phyloP scores from a whole-genome alignment of 2,329 filamentous ascomycete species.

The Trichoderma aggressivum region DNA sequence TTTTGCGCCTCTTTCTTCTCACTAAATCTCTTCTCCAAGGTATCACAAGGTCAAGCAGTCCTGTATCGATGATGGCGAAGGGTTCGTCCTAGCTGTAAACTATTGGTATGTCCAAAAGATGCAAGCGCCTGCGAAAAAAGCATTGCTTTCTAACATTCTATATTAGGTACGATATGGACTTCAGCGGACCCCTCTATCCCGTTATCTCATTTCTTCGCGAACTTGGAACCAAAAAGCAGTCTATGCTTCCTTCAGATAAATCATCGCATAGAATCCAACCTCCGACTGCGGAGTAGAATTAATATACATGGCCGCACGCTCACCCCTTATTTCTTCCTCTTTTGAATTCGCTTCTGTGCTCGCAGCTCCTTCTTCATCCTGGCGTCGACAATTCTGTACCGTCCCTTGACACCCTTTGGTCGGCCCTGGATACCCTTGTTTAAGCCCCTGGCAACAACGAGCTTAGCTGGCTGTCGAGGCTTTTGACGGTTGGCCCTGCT shows the following conservation, averaged over 20 bases:
- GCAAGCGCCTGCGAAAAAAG: not conserved
- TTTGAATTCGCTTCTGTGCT: constrained; percentile 73
- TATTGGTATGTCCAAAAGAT: constrained; percentile 61
- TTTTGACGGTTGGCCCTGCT: constrained; percentile 81
- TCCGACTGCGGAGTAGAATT: not conserved
- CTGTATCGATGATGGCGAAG: constrained; percentile 63
- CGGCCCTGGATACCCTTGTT: constrained; percentile 84
- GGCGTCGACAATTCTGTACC: constrained; percentile 95
- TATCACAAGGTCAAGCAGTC: constrained; percentile 79
- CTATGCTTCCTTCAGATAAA: not conserved
- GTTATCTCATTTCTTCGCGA: constrained; percentile 53
- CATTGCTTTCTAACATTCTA: not conserved
- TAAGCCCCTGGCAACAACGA: constrained; percentile 81
- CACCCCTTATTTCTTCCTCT: constrained; percentile 61
- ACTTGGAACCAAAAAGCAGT: constrained; percentile 23
- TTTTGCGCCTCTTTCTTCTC: not conserved
- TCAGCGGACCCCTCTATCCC: constrained; percentile 65
- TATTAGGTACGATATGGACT: constrained; percentile 75
- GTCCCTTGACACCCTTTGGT: constrained; percentile 88
- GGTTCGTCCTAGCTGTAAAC: constrained; percentile 74
- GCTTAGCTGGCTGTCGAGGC: constrained; percentile 74
- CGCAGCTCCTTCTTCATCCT: constrained; percentile 95
- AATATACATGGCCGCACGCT: not conserved
- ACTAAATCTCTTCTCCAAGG: constrained; percentile 35
- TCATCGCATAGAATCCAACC: not conserved